Evolutionary conservation across 768 basidiomycete genomes (phyloP).

Genomic region (Galerina sulciceps): DNA sequence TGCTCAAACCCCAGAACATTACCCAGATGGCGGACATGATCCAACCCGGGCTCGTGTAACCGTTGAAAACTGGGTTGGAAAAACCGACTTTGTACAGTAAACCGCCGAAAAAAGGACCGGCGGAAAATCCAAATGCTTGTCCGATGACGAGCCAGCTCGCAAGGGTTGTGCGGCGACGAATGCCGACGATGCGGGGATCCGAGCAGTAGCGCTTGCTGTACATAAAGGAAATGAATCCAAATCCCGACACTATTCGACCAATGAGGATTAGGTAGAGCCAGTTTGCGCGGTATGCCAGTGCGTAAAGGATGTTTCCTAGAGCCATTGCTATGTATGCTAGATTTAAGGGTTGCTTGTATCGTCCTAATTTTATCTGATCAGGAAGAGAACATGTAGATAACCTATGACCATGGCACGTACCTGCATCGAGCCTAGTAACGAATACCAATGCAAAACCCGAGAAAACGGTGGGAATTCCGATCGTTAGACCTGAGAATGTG

Average conservation of each 20-base stretch:
- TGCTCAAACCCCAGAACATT: constrained; percentile 48
- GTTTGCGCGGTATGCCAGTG: constrained; percentile 59
- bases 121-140: constrained; percentile 63
- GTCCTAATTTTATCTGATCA: constrained; percentile 38
- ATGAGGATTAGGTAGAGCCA: constrained; percentile 73
- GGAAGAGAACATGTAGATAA: background rate
- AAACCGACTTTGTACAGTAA: constrained; percentile 66
- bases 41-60: constrained; percentile 71
- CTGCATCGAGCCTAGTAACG: constrained; percentile 58
- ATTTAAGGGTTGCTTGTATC: constrained; percentile 57
- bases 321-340: constrained; percentile 56
- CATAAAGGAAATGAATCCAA: constrained; percentile 68
- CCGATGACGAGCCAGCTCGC: constrained; percentile 67
- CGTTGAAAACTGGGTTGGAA: constrained; percentile 60
- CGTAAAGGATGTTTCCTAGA: constrained; percentile 63
- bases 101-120: constrained; percentile 69
- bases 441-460: constrained; percentile 63
- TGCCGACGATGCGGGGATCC: constrained; percentile 71
- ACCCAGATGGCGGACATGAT: constrained; percentile 59
- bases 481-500: constrained; percentile 71
- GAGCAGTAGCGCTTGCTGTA: constrained; percentile 71
- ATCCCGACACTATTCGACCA: constrained; percentile 66
- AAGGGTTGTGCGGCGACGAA: constrained; percentile 64
- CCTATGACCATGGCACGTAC: constrained; percentile 31
- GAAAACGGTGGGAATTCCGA: constrained; percentile 70